A percentile compares a stretch with the other conserved stretches of the same genome.
These are phyloP conservation scores for Lachnellula suecica DNA, from an alignment of 2,329 filamentous ascomycete genomes.

Conservation along the genomic window DNA sequence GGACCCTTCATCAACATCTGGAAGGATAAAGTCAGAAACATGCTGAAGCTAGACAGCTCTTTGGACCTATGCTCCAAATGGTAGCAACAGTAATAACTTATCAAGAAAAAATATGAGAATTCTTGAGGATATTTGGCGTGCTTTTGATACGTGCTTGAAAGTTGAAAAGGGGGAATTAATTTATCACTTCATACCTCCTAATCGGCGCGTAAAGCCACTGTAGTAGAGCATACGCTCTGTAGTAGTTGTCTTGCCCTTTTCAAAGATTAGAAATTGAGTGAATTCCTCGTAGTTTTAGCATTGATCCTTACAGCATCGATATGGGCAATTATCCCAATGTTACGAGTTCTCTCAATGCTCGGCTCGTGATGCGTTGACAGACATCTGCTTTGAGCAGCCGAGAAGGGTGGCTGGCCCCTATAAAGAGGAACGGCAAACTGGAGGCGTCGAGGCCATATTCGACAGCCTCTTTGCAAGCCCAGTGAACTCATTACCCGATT, in stretches of 20 bases:
- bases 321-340: conserved; percentile 98
- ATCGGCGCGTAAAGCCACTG: conserved; percentile 81
- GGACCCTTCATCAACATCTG: conserved; percentile 92
- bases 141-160: too few relatives aligned
- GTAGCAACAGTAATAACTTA: too few relatives aligned
- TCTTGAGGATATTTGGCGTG: too few relatives aligned
- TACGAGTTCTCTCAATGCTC: conserved; percentile 63
- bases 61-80: not conserved
- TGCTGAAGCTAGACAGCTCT: not conserved
- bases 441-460: conserved; percentile 25
- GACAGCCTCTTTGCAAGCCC: conserved; percentile 22
- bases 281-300: not conserved
- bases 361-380: conserved; percentile 24
- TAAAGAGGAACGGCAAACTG: conserved; percentile 1
- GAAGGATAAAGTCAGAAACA: conserved; percentile 1
- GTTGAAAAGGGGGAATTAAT: not conserved
- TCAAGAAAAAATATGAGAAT: too few relatives aligned
- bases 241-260: conserved; percentile 88
- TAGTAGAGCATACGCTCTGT: conserved; percentile 99
- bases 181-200: conserved; percentile 60
- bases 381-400: conserved; percentile 13
- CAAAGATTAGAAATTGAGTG: not conserved
- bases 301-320: conserved; percentile 74
- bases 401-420: conserved; percentile 1
- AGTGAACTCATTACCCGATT: conserved; percentile 30